These are phyloP conservation scores for Neurospora pannonica DNA, from an alignment of 495 filamentous ascomycete species.

Conservation along the genomic window DNA sequence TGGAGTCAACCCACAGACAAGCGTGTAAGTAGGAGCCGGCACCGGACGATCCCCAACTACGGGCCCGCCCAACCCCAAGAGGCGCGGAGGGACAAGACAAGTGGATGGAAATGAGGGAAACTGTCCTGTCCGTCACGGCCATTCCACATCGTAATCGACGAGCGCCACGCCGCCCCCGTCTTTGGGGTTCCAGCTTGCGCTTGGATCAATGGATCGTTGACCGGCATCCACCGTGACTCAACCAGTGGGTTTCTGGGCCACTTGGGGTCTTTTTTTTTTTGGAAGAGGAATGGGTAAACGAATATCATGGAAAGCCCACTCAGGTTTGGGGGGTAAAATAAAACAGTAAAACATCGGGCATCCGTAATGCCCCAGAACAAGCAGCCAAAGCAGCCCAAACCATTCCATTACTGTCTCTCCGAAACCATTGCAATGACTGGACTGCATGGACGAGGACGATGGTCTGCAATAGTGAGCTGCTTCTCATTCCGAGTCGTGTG, in stretches of 20 bases:
- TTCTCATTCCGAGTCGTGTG: neutral
- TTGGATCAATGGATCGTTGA: neutral
- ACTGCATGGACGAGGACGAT: neutral
- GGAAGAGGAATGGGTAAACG: neutral
- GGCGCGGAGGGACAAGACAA: neutral
- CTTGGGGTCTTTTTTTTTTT: neutral
- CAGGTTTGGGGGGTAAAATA: neutral
- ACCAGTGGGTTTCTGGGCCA: neutral
- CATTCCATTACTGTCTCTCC: neutral
- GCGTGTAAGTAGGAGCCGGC: neutral
- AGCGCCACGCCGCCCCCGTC: neutral
- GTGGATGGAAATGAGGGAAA: neutral
- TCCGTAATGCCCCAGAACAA: neutral
- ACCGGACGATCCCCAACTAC: neutral
- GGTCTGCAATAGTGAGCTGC: neutral
- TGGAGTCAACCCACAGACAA: neutral
- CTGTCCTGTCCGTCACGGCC: neutral
- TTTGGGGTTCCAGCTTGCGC: neutral
- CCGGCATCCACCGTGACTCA: neutral
- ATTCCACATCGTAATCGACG: neutral
- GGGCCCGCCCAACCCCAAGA: neutral
- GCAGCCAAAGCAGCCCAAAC: neutral
- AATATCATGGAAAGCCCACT: neutral
- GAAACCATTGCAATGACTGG: neutral
- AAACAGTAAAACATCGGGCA: neutral